These are phyloP conservation scores for Ceriops zippeliana DNA, from an alignment of 345 rosid species.

Conservation along the genomic window DNA sequence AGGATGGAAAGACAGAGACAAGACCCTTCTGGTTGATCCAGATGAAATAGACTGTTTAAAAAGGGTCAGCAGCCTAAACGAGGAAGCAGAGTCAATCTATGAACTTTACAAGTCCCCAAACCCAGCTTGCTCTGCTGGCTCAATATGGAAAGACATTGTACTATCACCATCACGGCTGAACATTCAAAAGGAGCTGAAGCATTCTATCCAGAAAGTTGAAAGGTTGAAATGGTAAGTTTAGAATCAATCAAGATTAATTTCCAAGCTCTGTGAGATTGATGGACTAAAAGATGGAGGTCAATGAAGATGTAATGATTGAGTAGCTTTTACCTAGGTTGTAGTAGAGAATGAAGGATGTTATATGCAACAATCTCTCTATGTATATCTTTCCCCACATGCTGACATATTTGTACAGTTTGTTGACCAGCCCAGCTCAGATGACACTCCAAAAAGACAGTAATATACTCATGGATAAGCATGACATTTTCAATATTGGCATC, in stretches of 20 bases:
- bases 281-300: constrained; percentile 1
- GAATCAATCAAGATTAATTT: neutral
- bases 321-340: constrained; percentile 13
- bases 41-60: constrained; percentile 71
- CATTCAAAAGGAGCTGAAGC: constrained; percentile 71
- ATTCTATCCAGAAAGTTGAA: constrained; percentile 60
- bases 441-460: no score
- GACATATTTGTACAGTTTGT: no score
- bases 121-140: constrained; percentile 65
- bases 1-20: constrained; percentile 95
- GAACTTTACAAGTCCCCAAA: constrained; percentile 65
- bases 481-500: no score
- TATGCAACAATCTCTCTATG: neutral
- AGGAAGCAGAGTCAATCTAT: constrained; percentile 72
- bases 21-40: constrained; percentile 80
- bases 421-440: no score
- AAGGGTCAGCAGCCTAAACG: constrained; percentile 60
- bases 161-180: constrained; percentile 78
- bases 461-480: no score
- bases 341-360: constrained; percentile 2
- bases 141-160: constrained; percentile 95
- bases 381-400: no score
- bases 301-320: constrained; percentile 7
- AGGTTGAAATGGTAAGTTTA: constrained; percentile 26
- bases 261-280: constrained; percentile 14